phyloP scores from a whole-genome alignment of 805 yeast genomes.

The Candida stauntonica region DNA sequence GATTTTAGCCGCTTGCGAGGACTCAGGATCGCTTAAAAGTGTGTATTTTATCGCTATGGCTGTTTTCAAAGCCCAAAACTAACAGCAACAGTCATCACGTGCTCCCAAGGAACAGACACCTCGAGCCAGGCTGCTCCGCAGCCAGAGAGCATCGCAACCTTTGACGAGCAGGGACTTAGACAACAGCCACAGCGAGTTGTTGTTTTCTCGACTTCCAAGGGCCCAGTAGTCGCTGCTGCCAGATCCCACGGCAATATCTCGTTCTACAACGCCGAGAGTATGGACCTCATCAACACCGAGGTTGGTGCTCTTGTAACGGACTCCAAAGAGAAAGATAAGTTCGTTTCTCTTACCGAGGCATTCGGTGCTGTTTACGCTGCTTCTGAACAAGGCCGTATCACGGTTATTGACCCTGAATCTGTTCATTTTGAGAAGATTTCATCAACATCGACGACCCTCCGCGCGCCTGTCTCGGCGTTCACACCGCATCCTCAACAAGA shows the following conservation, averaged over 20 bases:
- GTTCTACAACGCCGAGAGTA: constrained; percentile 33
- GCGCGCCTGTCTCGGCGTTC: constrained; percentile 47
- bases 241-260: constrained; percentile 43
- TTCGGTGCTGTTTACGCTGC: constrained; percentile 29
- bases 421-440: constrained; percentile 13
- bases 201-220: constrained; percentile 32
- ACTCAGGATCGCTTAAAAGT: constrained; percentile 56
- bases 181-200: constrained; percentile 36
- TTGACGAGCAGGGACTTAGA: constrained; percentile 37
- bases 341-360: constrained; percentile 33
- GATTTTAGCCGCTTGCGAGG: constrained; percentile 59
- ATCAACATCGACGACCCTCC: constrained; percentile 28
- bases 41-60: background rate
- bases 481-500: constrained; percentile 42
- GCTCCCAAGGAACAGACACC: constrained; percentile 72
- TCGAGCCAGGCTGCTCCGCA: constrained; percentile 62
- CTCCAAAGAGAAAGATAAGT: constrained; percentile 30
- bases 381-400: constrained; percentile 34
- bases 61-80: background rate
- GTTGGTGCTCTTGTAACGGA: constrained; percentile 11
- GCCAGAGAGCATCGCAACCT: constrained; percentile 51
- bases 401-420: constrained; percentile 25
- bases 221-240: constrained; percentile 36
- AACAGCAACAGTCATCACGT: constrained; percentile 47
- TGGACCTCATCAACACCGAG: constrained; percentile 20